Conservation (phyloP, 1,139 yeast species). For the Suhomyces chickasaworum region DNA sequence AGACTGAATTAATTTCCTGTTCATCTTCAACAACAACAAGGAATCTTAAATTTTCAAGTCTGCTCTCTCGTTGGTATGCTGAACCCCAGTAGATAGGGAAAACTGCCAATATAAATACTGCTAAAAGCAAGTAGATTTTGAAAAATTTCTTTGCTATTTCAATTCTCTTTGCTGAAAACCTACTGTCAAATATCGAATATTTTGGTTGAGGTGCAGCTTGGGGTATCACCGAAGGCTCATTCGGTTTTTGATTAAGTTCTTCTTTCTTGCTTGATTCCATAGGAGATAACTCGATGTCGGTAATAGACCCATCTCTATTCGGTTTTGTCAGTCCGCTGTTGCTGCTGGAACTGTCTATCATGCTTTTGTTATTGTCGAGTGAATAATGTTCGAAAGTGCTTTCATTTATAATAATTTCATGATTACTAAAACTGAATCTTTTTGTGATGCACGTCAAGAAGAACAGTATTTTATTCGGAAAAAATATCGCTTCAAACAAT, state of each 20-base stretch:
- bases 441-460: neutral
- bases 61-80: slow-evolving; percentile 29
- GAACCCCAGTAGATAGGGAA: slow-evolving; percentile 52
- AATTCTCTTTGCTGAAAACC: slow-evolving; percentile 24
- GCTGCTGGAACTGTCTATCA: neutral
- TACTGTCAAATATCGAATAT: slow-evolving; percentile 32
- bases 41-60: slow-evolving; percentile 37
- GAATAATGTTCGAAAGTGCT: neutral
- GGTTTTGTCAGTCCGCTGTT: neutral
- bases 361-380: neutral
- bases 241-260: neutral
- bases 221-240: neutral
- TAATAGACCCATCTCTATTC: neutral
- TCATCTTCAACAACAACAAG: slow-evolving; percentile 47
- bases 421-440: neutral
- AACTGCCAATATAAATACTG: slow-evolving; percentile 31
- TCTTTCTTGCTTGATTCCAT: neutral
- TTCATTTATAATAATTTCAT: neutral
- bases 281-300: neutral
- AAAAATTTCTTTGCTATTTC: slow-evolving; percentile 19
- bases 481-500: too few species aligned
- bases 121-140: slow-evolving; percentile 27
- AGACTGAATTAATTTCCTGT: slow-evolving; percentile 26
- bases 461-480: too few species aligned
- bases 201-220: neutral